phyloP scores from a whole-genome alignment of 78 protist genomes.

The Dictyostelium brefeldianum region DNA sequence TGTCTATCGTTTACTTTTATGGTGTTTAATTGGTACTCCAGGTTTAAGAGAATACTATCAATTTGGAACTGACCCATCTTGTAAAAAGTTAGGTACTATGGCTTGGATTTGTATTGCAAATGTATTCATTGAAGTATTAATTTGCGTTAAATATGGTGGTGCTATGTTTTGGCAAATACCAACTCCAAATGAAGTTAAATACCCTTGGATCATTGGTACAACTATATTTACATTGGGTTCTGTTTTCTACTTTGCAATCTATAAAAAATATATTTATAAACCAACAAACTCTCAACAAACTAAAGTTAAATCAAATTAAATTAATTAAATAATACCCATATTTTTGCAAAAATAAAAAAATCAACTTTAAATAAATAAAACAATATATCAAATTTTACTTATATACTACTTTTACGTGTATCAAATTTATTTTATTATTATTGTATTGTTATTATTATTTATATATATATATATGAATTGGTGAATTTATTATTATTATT shows the following conservation, averaged over 20 bases:
- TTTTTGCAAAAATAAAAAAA: neutral
- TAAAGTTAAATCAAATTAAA: neutral
- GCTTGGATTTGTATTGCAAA: constrained; percentile 85
- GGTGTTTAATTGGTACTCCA: constrained; percentile 82
- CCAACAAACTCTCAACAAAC: neutral
- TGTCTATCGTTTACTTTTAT: constrained; percentile 76
- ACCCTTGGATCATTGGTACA: constrained; percentile 70
- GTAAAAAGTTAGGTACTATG: constrained; percentile 85
- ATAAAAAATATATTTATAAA: constrained; percentile 16
- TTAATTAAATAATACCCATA: neutral
- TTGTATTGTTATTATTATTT: too few species aligned
- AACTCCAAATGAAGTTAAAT: constrained; percentile 65
- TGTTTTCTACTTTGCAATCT: constrained; percentile 51
- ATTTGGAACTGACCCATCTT: constrained; percentile 80
- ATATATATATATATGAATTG: too few species aligned
- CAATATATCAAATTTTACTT: neutral
- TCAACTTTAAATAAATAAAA: neutral
- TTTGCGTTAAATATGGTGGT: constrained; percentile 85
- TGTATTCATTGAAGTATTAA: constrained; percentile 68
- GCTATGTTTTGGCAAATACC: constrained; percentile 64
- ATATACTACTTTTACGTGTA: too few species aligned
- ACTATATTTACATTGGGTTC: constrained; percentile 24
- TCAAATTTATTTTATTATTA: too few species aligned
- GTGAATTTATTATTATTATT: too few species aligned
- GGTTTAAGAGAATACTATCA: constrained; percentile 88